Conservation (phyloP, 768 basidiomycete genomes). For the Suillus tomentosus region DNA sequence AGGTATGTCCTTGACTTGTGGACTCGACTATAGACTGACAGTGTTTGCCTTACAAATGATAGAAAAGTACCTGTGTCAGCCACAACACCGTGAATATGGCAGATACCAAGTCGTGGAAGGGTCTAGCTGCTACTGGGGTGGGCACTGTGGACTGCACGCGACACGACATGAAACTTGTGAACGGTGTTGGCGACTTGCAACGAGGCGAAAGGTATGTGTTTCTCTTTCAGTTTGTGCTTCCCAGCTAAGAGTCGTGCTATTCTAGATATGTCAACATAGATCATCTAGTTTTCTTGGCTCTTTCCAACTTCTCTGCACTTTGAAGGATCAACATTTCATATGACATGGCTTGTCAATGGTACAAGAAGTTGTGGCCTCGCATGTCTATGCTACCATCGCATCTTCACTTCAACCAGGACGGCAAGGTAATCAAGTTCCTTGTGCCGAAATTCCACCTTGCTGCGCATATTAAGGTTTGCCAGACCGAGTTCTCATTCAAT, state of each 20-base stretch:
- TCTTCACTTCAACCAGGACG: slow-evolving; percentile 1
- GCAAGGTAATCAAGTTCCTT: slow-evolving; percentile 13
- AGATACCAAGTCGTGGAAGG: slow-evolving; percentile 13
- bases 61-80: slow-evolving; percentile 27
- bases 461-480: slow-evolving; percentile 33
- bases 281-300: slow-evolving; percentile 6
- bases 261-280: slow-evolving; percentile 19
- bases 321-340: slow-evolving; percentile 14
- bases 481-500: slow-evolving; percentile 30
- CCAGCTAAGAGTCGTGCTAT: neutral
- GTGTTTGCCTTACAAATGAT: too few relatives aligned
- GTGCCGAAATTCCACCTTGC: slow-evolving; percentile 41
- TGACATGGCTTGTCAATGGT: slow-evolving; percentile 1
- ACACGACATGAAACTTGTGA: slow-evolving; percentile 23
- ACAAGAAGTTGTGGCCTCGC: neutral
- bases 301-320: neutral
- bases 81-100: neutral
- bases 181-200: slow-evolving; percentile 17
- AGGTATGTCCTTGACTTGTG: slow-evolving; percentile 14
- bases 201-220: slow-evolving; percentile 12
- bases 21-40: too few relatives aligned
- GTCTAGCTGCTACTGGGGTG: slow-evolving; percentile 15
- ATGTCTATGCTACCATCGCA: neutral
- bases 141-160: slow-evolving; percentile 14
- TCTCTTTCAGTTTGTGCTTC: neutral